Conservation (phyloP, 192 early-diverging fungal genomes). For the Geosiphon pyriformis region DNA sequence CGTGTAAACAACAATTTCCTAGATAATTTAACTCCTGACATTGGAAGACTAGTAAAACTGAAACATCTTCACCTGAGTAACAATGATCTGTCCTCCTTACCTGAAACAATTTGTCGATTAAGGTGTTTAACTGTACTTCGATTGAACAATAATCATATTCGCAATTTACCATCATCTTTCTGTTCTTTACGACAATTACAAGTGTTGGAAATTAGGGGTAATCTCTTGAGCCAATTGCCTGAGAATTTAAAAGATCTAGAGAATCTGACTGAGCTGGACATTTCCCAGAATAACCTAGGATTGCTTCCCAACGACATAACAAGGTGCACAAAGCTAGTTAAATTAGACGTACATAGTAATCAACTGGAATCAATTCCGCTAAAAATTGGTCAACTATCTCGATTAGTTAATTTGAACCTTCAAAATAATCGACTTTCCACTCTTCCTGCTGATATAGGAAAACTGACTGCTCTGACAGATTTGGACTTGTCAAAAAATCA, state of each 20-base stretch:
- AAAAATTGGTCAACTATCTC: conserved; percentile 37
- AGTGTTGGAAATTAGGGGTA: conserved; percentile 34
- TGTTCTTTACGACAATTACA: conserved; percentile 38
- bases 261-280: conserved; percentile 45
- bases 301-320: conserved; percentile 36
- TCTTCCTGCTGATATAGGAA: conserved; percentile 35
- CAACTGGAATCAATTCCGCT: conserved; percentile 41
- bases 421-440: conserved; percentile 43
- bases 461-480: conserved; percentile 41
- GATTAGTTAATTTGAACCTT: conserved; percentile 42
- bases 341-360: conserved; percentile 45
- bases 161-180: conserved; percentile 31
- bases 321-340: conserved; percentile 28
- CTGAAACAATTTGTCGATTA: conserved; percentile 37
- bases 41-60: conserved; percentile 35
- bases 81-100: conserved; percentile 32
- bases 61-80: conserved; percentile 35
- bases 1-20: conserved; percentile 40
- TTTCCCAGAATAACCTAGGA: conserved; percentile 46
- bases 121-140: conserved; percentile 33
- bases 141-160: conserved; percentile 35
- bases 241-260: conserved; percentile 42
- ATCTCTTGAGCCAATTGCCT: conserved; percentile 33
- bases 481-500: conserved; percentile 49
- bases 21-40: conserved; percentile 26